Evolutionary conservation across 495 filamentous ascomycete species (phyloP), one percentile per base, ranked within the genome.

Genomic region (Penicillium coffeae): DNA sequence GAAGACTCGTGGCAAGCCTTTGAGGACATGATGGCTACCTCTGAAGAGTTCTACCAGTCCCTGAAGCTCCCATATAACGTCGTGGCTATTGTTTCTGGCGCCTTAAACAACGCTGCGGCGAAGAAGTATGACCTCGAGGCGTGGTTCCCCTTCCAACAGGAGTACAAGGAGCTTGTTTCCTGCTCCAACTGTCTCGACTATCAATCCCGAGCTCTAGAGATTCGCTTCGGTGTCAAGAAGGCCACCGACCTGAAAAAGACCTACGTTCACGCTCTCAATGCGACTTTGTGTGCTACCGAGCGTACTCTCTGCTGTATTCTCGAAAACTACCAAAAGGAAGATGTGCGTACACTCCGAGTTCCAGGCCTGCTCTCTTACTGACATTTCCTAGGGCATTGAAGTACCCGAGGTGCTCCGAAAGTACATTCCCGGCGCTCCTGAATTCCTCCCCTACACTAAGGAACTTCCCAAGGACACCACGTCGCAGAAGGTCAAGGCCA

Each of bases 111-210:
- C 54, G 90, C 89, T 0, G 93, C 94, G 5, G 70, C 89, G 5
- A 96, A 95, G 76, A 98, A 98, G 64, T 94, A 85, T 63, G 93
- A 98, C 59, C 79, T 97, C 13, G 93, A 98, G 65, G 94, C 94
- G 2, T 95, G 90, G 88, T 97, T 97, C 70, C 94, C 91, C 18
- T 90, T 89, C 79, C 88, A 92, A 56, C 84, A 88, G 51, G 94
- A 97, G 66, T 97, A 95, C 79, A 98, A 97, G 71, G 90, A 95
- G 67, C 78, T 96, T 12, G 92, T 98, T 34, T 95, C 89, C 19
- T 95, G 89, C 76, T 90, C 86, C 47, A 96, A 96, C 70, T 96
- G 91, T 75, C 93, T 89, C 0, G 91, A 96, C 65, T 96, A 96
- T 75, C 91, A 96, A 72, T 84, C 87, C 25, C 75, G 91, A 38